These are phyloP conservation scores for Didymella arachidicola DNA, from an alignment of 2,329 filamentous ascomycete species.

Conservation along the genomic window DNA sequence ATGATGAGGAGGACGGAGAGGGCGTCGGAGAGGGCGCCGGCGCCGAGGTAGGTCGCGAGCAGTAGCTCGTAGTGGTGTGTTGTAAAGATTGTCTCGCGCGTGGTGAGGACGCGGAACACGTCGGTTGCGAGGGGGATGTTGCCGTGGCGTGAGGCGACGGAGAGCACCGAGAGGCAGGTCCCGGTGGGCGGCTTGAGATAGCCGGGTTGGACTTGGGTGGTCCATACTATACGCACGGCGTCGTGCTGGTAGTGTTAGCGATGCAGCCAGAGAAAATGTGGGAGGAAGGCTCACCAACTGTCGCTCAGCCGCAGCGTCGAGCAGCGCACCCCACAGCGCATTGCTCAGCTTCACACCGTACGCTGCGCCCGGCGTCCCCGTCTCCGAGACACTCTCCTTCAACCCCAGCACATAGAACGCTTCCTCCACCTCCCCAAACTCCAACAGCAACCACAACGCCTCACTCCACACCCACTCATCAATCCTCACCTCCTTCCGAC, in stretches of 20 bases:
- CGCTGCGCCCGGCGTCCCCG: constrained; percentile 18
- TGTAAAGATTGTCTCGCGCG: constrained; percentile 65
- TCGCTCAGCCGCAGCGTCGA: constrained; percentile 75
- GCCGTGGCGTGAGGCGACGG: constrained; percentile 72
- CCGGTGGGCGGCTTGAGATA: constrained; percentile 71
- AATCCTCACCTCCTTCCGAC: constrained; percentile 62
- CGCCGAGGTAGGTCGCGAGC: constrained; percentile 71
- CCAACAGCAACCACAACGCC: constrained; percentile 75
- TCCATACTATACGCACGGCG: constrained; percentile 76
- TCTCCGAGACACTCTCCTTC: constrained; percentile 41
- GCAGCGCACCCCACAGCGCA: constrained; percentile 72
- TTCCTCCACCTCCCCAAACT: constrained; percentile 78
- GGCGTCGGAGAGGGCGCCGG: constrained; percentile 69
- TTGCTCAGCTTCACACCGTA: constrained; percentile 53
- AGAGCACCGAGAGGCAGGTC: constrained; percentile 72
- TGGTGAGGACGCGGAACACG: constrained; percentile 71
- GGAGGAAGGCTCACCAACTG: constrained; percentile 58
- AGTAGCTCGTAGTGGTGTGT: constrained; percentile 82
- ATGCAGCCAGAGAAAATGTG: background rate
- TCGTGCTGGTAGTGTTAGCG: constrained; percentile 58
- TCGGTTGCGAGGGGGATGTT: constrained; percentile 74
- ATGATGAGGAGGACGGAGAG: constrained; percentile 78
- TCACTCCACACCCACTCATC: constrained; percentile 80
- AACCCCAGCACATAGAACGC: constrained; percentile 70
- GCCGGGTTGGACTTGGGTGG: constrained; percentile 64